These are phyloP conservation scores for Gastrolobium villosum DNA, from an alignment of 306 rosid species.

Conservation along the genomic window DNA sequence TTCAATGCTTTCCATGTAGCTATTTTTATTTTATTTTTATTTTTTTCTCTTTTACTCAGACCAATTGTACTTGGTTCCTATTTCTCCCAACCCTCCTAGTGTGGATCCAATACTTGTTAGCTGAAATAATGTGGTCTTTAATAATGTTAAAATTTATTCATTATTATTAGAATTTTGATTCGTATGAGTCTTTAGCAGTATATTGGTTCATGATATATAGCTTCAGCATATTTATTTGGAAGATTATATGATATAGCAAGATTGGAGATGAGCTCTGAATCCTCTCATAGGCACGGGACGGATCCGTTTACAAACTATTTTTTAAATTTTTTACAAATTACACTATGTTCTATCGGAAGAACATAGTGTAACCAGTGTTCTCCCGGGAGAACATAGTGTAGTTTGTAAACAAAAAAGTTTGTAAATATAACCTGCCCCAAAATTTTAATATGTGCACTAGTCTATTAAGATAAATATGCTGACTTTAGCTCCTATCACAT, in stretches of 20 bases:
- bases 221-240: not conserved
- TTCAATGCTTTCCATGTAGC: conserved; percentile 18
- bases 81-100: not conserved
- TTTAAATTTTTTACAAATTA: too few species aligned
- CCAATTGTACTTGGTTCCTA: conserved; percentile 5
- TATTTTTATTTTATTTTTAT: too few species aligned
- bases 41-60: conserved; percentile 17
- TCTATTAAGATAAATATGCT: not conserved
- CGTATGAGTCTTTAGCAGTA: not conserved
- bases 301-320: too few species aligned
- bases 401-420: too few species aligned
- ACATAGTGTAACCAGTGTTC: too few species aligned
- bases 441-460: not conserved
- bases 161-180: not conserved
- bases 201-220: not conserved
- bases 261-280: not conserved
- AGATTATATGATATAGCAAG: not conserved
- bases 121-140: conserved; percentile 34
- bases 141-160: conserved; percentile 34
- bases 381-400: too few species aligned
- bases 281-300: not conserved
- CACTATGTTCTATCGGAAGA: too few species aligned
- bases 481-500: not conserved
- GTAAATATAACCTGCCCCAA: too few species aligned
- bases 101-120: conserved; percentile 35